Base-by-base conservation (phyloP, 73 alveolate genomes). In the Uronychia binucleata region DNA sequence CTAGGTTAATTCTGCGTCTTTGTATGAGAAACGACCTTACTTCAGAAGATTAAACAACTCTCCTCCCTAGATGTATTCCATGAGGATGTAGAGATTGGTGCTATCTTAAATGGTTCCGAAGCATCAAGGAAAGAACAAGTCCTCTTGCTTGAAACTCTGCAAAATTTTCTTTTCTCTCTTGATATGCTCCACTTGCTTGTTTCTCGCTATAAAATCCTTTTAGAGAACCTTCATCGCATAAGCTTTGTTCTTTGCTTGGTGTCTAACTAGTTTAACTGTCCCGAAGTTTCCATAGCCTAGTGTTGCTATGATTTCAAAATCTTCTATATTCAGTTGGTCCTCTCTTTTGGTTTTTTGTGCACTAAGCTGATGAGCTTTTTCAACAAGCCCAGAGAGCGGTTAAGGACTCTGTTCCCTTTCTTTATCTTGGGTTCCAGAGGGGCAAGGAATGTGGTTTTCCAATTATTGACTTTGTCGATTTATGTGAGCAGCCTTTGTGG, bases 21-120 rank as follows among this genome's bases (percentile, higher is more conserved):
- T n/a, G n/a, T n/a, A n/a, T n/a, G n/a, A n/a, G n/a, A n/a, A n/a
- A n/a, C n/a, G n/a, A n/a, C n/a, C n/a, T n/a, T n/a, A n/a, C n/a
- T n/a, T n/a, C 5, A 46, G 67, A 5, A 46, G 19, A 19, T 46
- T 46, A 19, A 11, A 46, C 67, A 98, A 96, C 83, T 98, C 99
- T 28, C 99, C 99, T 27, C 99, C 99, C 80, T 88, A 77, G 32
- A 96, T 93, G 76, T 93, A 91, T 91, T 97, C 99, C 26, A 97
- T 89, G 29, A 94, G 87, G 59, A 97, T 90, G 84, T 96, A 97
- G 29, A 97, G 83, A 91, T 90, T 28, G 5, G 58, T 32, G n/a
- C 30, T 28, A 75, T 75, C 81, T 30, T 75, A 75, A 30, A 30
- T 5, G 27, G 59, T 28, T 28, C 32, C 81, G 30, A 28, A 28